Conservation (phyloP, 2,329 filamentous ascomycete species). For the Claviceps purpurea region DNA sequence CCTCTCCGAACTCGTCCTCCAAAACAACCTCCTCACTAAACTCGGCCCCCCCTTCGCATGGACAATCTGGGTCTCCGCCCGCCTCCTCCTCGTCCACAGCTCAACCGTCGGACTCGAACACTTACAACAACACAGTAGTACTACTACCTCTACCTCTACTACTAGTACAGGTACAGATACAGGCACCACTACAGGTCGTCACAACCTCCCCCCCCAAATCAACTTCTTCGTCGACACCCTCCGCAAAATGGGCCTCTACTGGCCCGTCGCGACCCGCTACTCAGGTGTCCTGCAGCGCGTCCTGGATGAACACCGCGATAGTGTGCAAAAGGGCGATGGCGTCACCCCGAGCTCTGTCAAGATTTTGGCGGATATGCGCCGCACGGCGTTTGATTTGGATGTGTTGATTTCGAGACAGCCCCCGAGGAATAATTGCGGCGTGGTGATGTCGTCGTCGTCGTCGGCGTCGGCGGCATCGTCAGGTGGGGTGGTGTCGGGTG, state of each 20-base stretch:
- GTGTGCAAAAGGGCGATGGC: constrained; percentile 58
- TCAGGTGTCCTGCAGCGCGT: constrained; percentile 68
- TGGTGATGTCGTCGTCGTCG: constrained; percentile 14
- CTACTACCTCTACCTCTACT: no score
- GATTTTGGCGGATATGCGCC: constrained; percentile 82
- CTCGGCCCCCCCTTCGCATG: constrained; percentile 87
- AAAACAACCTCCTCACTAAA: constrained; percentile 61
- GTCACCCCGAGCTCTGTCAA: constrained; percentile 71
- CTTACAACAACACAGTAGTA: no score
- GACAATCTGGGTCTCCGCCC: constrained; percentile 81
- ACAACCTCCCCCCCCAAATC: constrained; percentile 67
- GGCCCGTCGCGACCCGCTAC: constrained; percentile 77
- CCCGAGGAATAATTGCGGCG: constrained; percentile 14
- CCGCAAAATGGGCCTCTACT: constrained; percentile 66
- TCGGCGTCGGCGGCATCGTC: no score
- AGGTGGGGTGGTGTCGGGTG: no score
- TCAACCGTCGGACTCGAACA: constrained; percentile 48
- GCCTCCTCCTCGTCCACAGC: constrained; percentile 76
- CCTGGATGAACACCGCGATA: constrained; percentile 73
- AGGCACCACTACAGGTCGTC: constrained; percentile 25
- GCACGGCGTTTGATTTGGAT: constrained; percentile 81
- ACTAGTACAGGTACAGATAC: no score
- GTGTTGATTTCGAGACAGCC: constrained; percentile 80
- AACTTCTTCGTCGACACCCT: constrained; percentile 72
- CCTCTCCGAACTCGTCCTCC: constrained; percentile 64